These are phyloP conservation scores for Rhodamnia rubescens DNA, from an alignment of 345 rosid genomes.

Conservation along the genomic window DNA sequence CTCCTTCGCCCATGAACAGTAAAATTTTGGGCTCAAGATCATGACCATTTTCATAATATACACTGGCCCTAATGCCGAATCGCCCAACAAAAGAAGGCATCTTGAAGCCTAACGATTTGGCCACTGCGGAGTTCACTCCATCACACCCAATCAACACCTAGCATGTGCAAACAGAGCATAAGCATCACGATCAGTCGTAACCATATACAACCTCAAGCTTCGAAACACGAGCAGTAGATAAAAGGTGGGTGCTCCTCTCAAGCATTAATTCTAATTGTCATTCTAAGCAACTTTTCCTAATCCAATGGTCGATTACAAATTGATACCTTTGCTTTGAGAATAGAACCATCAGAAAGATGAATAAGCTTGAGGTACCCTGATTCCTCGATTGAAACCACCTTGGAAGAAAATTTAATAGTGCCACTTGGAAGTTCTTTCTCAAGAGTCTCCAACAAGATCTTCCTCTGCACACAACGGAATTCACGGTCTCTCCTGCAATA, in stretches of 20 bases:
- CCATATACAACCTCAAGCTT: background rate
- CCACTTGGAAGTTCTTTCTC: slow-evolving; percentile 40
- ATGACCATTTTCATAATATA: slow-evolving; percentile 23
- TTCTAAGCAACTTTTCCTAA: background rate
- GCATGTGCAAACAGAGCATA: background rate
- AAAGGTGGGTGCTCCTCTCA: background rate
- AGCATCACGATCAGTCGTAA: background rate
- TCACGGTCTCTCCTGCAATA: slow-evolving; percentile 30
- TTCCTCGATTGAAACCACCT: slow-evolving; percentile 52
- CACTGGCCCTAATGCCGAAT: slow-evolving; percentile 33
- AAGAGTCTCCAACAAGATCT: slow-evolving; percentile 39
- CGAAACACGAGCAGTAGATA: background rate
- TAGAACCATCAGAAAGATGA: slow-evolving; percentile 51
- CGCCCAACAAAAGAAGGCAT: slow-evolving; percentile 21
- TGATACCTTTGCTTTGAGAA: slow-evolving; percentile 50
- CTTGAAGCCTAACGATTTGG: slow-evolving; percentile 58
- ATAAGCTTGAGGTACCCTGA: slow-evolving; percentile 38
- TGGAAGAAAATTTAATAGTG: slow-evolving; percentile 58
- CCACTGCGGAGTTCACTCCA: slow-evolving; percentile 57
- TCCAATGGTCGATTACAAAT: background rate
- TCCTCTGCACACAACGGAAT: slow-evolving; percentile 44
- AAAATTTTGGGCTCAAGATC: slow-evolving; percentile 20
- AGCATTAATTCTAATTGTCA: background rate
- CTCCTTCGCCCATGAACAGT: slow-evolving; percentile 34
- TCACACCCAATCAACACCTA: slow-evolving; percentile 67